phyloP scores from a whole-genome alignment of 2,329 filamentous ascomycete genomes.

The Diaporthe caulivora region DNA sequence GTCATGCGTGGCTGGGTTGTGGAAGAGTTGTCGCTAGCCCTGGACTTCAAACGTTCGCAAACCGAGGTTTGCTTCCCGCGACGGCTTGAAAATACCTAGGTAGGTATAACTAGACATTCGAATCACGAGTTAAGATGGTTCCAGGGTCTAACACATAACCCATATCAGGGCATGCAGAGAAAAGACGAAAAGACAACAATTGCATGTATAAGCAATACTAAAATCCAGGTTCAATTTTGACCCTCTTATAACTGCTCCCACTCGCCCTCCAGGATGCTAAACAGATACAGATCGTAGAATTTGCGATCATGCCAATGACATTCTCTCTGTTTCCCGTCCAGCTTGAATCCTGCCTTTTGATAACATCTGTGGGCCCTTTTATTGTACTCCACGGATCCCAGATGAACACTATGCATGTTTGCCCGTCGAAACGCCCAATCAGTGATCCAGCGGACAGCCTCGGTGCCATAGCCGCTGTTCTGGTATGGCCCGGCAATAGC shows the following conservation, averaged over 20 bases:
- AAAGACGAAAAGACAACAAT: too few species aligned
- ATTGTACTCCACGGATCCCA: slow-evolving; percentile 54
- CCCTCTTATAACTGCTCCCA: slow-evolving; percentile 43
- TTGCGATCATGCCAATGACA: slow-evolving; percentile 51
- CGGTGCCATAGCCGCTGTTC: slow-evolving; percentile 54
- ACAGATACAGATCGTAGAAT: slow-evolving; percentile 42
- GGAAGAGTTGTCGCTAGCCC: too few species aligned
- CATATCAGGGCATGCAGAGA: too few species aligned
- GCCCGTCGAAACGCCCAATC: slow-evolving; percentile 54
- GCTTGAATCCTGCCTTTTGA: slow-evolving; percentile 53
- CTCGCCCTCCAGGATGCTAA: slow-evolving; percentile 46
- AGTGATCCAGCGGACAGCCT: slow-evolving; percentile 54
- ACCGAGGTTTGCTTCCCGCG: background rate
- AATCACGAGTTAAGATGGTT: background rate
- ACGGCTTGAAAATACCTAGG: background rate
- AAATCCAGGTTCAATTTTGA: background rate
- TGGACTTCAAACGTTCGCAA: background rate
- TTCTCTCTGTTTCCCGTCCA: slow-evolving; percentile 47
- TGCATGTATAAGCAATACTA: background rate
- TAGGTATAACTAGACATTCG: background rate
- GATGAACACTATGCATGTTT: slow-evolving; percentile 53
- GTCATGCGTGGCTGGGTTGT: too few species aligned
- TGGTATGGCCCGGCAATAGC: slow-evolving; percentile 49
- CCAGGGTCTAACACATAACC: too few species aligned
- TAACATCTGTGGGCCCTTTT: slow-evolving; percentile 52